These are phyloP conservation scores for Paspalum vaginatum DNA, from an alignment of 176 grass and related monocot species.

Conservation along the genomic window DNA sequence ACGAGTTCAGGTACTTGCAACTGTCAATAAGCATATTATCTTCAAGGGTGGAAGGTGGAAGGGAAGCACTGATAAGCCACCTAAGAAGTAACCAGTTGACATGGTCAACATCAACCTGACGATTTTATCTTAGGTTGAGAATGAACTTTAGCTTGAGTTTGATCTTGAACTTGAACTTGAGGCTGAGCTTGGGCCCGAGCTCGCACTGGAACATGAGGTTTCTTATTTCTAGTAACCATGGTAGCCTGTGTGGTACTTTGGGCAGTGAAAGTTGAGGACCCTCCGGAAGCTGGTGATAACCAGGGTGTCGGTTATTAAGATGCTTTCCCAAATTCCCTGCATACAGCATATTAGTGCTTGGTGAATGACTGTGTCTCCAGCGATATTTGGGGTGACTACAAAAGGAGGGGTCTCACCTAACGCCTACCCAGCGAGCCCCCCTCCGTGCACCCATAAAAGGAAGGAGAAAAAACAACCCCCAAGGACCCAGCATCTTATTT, in stretches of 20 bases:
- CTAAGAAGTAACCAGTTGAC: constrained; percentile 93
- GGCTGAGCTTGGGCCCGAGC: constrained; percentile 34
- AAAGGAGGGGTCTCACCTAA: no score
- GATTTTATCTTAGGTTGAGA: constrained; percentile 53
- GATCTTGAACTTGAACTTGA: constrained; percentile 21
- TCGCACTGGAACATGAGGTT: constrained; percentile 36
- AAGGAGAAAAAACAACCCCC: no score
- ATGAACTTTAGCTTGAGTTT: constrained; percentile 29
- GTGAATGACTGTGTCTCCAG: not conserved
- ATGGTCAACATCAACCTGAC: constrained; percentile 59
- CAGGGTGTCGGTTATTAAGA: constrained; percentile 84
- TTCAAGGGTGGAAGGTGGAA: constrained; percentile 62
- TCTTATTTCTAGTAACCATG: constrained; percentile 47
- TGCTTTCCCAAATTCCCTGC: constrained; percentile 95
- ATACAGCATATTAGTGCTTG: constrained; percentile 33
- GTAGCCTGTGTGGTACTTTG: constrained; percentile 17
- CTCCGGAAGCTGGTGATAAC: constrained; percentile 62
- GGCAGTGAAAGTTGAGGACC: constrained; percentile 39
- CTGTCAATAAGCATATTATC: constrained; percentile 61
- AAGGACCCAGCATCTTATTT: no score
- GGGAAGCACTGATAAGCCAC: constrained; percentile 69
- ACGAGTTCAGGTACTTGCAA: constrained; percentile 70
- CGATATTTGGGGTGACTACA: no score
- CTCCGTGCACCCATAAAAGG: no score
- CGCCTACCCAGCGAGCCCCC: no score